Conservation (phyloP, 768 basidiomycete species). For the Phylloporus sp. region DNA sequence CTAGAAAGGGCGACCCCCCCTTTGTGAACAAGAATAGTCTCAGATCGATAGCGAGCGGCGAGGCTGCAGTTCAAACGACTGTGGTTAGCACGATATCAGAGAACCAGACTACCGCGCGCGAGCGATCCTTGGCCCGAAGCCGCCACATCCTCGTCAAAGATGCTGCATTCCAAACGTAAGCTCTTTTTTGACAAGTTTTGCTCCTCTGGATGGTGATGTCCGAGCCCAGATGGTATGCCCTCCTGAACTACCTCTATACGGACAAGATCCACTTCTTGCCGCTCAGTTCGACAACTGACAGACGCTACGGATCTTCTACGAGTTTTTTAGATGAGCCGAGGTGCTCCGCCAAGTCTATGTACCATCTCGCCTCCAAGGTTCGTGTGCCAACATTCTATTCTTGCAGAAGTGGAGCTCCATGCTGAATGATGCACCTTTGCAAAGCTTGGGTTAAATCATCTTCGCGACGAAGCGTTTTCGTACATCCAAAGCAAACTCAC, state of each 20-base stretch:
- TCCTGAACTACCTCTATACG: slow-evolving; percentile 39
- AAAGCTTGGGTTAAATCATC: too few relatives aligned
- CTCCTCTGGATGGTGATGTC: not conserved
- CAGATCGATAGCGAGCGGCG: slow-evolving; percentile 5
- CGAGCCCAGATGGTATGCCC: slow-evolving; percentile 32
- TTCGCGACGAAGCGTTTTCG: too few relatives aligned
- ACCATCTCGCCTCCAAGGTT: slow-evolving; percentile 38
- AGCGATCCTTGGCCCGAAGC: slow-evolving; percentile 7
- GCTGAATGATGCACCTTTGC: too few relatives aligned
- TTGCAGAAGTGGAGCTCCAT: too few relatives aligned
- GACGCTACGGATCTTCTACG: not conserved
- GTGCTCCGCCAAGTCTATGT: slow-evolving; percentile 43
- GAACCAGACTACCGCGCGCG: not conserved
- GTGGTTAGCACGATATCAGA: not conserved
- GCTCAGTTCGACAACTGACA: slow-evolving; percentile 17
- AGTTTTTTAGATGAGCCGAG: slow-evolving; percentile 5
- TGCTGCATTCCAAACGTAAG: slow-evolving; percentile 25
- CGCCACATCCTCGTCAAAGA: slow-evolving; percentile 22
- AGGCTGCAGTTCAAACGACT: slow-evolving; percentile 1
- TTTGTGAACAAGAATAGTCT: not conserved
- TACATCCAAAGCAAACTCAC: not conserved
- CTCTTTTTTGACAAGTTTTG: not conserved
- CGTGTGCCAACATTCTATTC: not conserved
- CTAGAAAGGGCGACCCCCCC: not conserved
- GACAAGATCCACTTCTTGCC: slow-evolving; percentile 29